Evolutionary conservation across 2,329 filamentous ascomycete species (phyloP).

Genomic region (Penicillium sp.): DNA sequence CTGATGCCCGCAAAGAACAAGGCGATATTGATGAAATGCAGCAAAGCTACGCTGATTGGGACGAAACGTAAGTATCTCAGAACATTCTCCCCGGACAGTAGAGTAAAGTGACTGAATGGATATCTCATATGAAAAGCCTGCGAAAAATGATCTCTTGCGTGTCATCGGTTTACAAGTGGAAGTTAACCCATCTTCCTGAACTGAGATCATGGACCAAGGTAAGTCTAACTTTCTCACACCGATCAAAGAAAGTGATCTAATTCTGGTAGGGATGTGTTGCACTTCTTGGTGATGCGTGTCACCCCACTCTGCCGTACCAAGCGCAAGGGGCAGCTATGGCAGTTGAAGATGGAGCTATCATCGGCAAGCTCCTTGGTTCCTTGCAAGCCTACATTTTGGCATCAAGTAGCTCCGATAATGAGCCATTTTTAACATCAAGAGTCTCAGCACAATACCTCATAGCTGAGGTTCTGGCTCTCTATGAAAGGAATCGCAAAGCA

Average conservation of each 20-base stretch:
- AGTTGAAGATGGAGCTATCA: slow-evolving; percentile 66
- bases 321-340: slow-evolving; percentile 67
- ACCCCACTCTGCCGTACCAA: slow-evolving; percentile 62
- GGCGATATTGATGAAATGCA: background rate
- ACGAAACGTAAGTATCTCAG: background rate
- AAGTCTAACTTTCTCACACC: background rate
- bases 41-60: background rate
- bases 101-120: background rate
- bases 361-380: slow-evolving; percentile 57
- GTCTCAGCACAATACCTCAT: background rate
- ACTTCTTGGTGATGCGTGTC: slow-evolving; percentile 58
- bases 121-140: background rate
- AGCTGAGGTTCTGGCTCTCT: background rate
- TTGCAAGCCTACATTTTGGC: background rate
- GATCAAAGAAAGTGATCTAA: background rate
- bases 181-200: background rate
- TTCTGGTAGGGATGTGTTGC: background rate
- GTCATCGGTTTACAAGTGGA: background rate
- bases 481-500: background rate
- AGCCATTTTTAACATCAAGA: background rate
- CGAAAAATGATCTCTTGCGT: background rate
- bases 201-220: background rate
- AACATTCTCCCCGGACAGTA: background rate
- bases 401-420: background rate
- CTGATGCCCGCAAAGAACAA: background rate